Evolutionary conservation across 768 basidiomycete genomes (phyloP).

Genomic region (Glaciozyma martinii): DNA sequence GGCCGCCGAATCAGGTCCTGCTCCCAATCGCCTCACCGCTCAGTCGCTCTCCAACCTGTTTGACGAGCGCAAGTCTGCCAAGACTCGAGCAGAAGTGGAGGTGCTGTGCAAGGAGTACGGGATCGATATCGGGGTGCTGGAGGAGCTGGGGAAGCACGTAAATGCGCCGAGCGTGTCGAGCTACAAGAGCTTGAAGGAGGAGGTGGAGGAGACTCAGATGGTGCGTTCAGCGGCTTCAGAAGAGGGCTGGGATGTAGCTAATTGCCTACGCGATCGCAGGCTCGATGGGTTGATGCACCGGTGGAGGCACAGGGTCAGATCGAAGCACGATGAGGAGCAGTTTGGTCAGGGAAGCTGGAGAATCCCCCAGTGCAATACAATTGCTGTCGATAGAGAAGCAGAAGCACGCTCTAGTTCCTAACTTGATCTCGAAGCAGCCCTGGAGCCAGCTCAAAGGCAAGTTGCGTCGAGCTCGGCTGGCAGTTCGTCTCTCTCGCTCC

Average conservation of each 20-base stretch:
- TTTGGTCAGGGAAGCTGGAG: background rate
- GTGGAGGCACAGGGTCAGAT: no score
- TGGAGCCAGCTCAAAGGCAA: no score
- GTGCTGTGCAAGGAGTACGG: conserved; percentile 51
- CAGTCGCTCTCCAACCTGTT: conserved; percentile 51
- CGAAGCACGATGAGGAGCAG: background rate
- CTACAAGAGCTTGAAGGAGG: conserved; percentile 6
- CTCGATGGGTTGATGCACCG: conserved; percentile 21
- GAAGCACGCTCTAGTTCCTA: background rate
- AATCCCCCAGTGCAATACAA: background rate
- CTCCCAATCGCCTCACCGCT: conserved; percentile 52
- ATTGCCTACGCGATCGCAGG: conserved; percentile 3
- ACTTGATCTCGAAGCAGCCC: no score
- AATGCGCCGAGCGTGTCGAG: conserved; percentile 57
- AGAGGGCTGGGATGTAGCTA: no score
- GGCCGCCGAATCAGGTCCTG: conserved; percentile 34
- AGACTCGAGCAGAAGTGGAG: conserved; percentile 44
- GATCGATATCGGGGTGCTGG: conserved; percentile 50
- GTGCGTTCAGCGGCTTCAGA: background rate
- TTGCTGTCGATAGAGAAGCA: background rate
- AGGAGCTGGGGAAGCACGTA: conserved; percentile 51
- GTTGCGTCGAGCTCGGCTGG: no score
- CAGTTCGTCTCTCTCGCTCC: no score
- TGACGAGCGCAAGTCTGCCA: conserved; percentile 53
- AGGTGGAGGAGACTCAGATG: conserved; percentile 18